Evolutionary conservation across 352 stramenopile species (phyloP).

Genomic region (Pythium apleroticum): DNA sequence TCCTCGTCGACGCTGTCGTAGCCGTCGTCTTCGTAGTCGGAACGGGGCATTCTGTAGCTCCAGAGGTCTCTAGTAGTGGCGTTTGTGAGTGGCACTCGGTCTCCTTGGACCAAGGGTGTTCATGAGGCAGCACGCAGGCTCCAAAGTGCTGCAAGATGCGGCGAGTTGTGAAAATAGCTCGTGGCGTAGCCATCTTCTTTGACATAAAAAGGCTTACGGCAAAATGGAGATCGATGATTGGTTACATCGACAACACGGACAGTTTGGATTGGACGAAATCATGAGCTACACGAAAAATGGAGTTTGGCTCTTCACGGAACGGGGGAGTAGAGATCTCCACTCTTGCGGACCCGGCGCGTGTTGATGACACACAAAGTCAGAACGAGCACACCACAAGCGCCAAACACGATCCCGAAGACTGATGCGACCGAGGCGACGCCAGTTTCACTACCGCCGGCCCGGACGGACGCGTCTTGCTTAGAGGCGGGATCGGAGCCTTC

Average conservation of each 20-base stretch:
- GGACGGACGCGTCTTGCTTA: background rate
- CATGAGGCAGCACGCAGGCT: no score
- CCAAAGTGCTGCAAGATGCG: background rate
- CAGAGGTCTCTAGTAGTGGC: no score
- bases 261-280: conserved; percentile 1
- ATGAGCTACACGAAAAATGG: background rate
- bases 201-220: background rate
- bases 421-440: conserved; percentile 18
- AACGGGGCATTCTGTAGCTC: conserved; percentile 22
- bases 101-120: no score
- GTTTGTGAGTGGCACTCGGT: no score
- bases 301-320: background rate
- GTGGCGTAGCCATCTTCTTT: background rate
- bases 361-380: conserved; percentile 25
- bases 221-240: background rate
- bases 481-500: conserved; percentile 5
- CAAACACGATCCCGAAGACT: conserved; percentile 26
- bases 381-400: conserved; percentile 20
- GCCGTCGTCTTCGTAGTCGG: conserved; percentile 44
- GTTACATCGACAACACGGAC: background rate
- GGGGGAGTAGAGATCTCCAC: conserved; percentile 3
- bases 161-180: conserved; percentile 2
- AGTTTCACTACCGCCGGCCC: background rate
- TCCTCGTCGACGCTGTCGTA: conserved; percentile 65
- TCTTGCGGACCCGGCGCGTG: conserved; percentile 13